Conservation (phyloP, 495 filamentous ascomycete species). For the Trichoderma virens region DNA sequence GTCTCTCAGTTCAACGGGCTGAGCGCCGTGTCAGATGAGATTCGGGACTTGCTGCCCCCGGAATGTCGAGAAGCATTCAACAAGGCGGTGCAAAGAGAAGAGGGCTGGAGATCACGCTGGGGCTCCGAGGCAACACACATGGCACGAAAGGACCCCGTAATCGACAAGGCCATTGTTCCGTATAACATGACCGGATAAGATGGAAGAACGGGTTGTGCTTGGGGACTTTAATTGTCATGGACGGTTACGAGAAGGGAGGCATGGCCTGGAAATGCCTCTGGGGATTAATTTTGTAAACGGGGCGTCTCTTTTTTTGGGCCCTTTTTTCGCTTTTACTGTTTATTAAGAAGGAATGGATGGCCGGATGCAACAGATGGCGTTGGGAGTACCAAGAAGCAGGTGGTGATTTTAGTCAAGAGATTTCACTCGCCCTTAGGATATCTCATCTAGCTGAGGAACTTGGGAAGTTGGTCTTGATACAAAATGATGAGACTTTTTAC, state of each 20-base stretch:
- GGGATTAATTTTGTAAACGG: background rate
- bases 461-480: background rate
- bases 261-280: too few relatives aligned
- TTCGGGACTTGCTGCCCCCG: conserved; percentile 59
- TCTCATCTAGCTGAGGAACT: background rate
- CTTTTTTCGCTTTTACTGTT: background rate
- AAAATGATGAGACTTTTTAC: background rate
- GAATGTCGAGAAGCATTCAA: conserved; percentile 66
- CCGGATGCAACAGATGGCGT: conserved; percentile 8
- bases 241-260: too few relatives aligned
- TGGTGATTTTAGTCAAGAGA: background rate
- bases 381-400: conserved; percentile 6
- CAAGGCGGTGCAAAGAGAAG: conserved; percentile 51
- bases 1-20: conserved; percentile 59
- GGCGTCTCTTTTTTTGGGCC: background rate
- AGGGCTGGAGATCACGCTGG: conserved; percentile 67
- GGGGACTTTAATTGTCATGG: too few relatives aligned
- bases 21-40: conserved; percentile 53
- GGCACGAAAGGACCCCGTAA: conserved; percentile 35
- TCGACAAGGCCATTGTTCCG: conserved; percentile 50
- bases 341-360: background rate
- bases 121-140: conserved; percentile 48
- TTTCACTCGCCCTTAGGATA: background rate
- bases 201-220: too few relatives aligned
- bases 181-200: conserved; percentile 25